Conservation (phyloP, 2,329 filamentous ascomycete species). For the Xylaria polymorpha region DNA sequence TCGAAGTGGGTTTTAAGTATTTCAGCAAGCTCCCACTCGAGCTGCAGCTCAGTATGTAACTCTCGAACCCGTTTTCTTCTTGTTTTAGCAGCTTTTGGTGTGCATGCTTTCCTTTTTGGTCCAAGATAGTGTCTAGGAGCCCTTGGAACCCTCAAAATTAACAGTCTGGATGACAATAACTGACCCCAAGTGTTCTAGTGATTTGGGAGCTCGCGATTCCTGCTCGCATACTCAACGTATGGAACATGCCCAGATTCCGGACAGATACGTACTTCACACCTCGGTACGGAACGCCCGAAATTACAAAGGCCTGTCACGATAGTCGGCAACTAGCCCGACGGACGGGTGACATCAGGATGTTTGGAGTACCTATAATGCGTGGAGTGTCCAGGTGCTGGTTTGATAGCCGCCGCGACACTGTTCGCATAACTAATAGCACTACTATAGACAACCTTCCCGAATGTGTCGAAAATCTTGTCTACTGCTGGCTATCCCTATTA, state of each 20-base stretch:
- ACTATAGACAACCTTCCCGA: not conserved
- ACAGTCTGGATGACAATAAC: not conserved
- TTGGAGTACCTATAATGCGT: not conserved
- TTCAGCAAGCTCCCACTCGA: conserved; percentile 7
- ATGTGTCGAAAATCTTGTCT: not conserved
- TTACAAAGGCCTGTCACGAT: conserved; percentile 1
- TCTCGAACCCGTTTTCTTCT: not conserved
- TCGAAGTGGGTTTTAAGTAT: not conserved
- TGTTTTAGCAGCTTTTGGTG: not conserved
- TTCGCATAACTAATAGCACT: not conserved
- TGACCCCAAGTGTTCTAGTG: not conserved
- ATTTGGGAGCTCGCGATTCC: conserved; percentile 12
- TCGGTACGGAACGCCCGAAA: not conserved
- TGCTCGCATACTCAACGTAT: not conserved
- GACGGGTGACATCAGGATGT: not conserved
- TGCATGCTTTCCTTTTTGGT: not conserved
- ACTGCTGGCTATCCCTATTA: not conserved
- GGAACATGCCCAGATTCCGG: not conserved
- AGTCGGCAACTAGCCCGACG: not conserved
- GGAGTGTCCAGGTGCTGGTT: not conserved
- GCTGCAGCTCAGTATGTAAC: not conserved
- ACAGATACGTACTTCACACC: not conserved
- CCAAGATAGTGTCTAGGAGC: not conserved
- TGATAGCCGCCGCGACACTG: conserved; percentile 1
- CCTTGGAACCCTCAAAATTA: not conserved